Percentiles rank a stretch among this genome's conserved stretches.
These are phyloP conservation scores for Vigna unguiculata DNA, from an alignment of 306 rosid species.

Conservation along the genomic window DNA sequence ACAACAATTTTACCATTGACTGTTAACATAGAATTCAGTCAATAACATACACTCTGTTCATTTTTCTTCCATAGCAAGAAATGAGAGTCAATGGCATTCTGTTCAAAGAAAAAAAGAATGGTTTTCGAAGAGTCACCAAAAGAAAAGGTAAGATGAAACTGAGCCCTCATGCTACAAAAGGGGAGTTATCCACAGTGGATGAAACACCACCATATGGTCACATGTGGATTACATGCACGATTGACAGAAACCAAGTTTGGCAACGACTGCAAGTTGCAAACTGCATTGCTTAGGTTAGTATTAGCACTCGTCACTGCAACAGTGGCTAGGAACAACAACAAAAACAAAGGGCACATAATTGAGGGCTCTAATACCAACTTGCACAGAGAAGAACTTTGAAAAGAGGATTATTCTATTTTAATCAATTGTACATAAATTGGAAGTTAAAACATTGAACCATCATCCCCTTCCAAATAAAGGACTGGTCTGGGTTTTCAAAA, in stretches of 20 bases:
- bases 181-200: neutral
- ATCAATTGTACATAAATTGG: neutral
- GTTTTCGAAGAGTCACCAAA: neutral
- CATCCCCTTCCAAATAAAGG: neutral
- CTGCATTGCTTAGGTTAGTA: neutral
- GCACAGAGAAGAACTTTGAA: neutral
- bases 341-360: neutral
- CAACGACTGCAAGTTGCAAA: neutral
- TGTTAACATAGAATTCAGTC: too few relatives aligned
- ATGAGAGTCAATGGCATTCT: neutral
- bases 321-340: neutral
- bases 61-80: too few relatives aligned
- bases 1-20: too few relatives aligned
- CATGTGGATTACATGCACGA: too few relatives aligned
- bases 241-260: neutral
- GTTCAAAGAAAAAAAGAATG: neutral
- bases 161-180: neutral
- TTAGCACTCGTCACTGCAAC: neutral
- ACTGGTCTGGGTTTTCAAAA: neutral
- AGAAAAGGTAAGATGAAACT: neutral
- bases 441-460: neutral
- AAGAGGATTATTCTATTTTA: neutral
- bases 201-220: too few relatives aligned
- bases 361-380: neutral
- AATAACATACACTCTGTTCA: too few relatives aligned